These are phyloP conservation scores for Gyrodon lividus DNA, from an alignment of 768 basidiomycete species.

Conservation along the genomic window DNA sequence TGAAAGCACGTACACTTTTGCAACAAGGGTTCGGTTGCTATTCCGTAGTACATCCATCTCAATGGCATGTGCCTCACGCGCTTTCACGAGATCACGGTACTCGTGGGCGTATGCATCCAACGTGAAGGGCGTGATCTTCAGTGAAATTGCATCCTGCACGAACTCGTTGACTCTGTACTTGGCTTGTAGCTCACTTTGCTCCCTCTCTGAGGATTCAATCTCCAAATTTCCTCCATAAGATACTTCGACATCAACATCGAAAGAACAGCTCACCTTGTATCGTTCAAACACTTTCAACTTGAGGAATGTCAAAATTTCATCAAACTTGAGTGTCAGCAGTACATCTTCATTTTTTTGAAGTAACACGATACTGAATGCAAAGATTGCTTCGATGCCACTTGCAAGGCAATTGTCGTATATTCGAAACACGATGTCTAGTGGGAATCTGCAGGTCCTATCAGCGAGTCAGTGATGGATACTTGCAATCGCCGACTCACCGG, in stretches of 20 bases:
- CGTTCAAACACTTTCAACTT: slow-evolving; percentile 80
- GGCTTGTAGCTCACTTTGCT: slow-evolving; percentile 14
- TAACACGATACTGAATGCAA: slow-evolving; percentile 88
- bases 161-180: slow-evolving; percentile 77
- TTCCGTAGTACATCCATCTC: slow-evolving; percentile 84
- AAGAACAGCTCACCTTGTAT: slow-evolving; percentile 54
- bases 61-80: slow-evolving; percentile 76
- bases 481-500: slow-evolving; percentile 48
- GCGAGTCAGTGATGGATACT: background rate
- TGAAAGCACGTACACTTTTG: slow-evolving; percentile 69
- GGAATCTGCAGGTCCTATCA: slow-evolving; percentile 59
- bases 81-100: slow-evolving; percentile 77
- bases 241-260: background rate
- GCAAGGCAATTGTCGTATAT: slow-evolving; percentile 97
- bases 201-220: slow-evolving; percentile 28
- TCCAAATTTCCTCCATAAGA: slow-evolving; percentile 9
- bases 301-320: slow-evolving; percentile 82
- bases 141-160: slow-evolving; percentile 80
- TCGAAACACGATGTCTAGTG: slow-evolving; percentile 89
- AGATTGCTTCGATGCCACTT: slow-evolving; percentile 95
- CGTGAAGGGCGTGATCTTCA: slow-evolving; percentile 95
- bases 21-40: slow-evolving; percentile 70
- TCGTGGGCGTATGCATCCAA: slow-evolving; percentile 87
- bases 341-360: slow-evolving; percentile 85
- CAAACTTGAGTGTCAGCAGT: slow-evolving; percentile 82